phyloP scores from a whole-genome alignment of 495 filamentous ascomycete species.

The Evernia prunastri region DNA sequence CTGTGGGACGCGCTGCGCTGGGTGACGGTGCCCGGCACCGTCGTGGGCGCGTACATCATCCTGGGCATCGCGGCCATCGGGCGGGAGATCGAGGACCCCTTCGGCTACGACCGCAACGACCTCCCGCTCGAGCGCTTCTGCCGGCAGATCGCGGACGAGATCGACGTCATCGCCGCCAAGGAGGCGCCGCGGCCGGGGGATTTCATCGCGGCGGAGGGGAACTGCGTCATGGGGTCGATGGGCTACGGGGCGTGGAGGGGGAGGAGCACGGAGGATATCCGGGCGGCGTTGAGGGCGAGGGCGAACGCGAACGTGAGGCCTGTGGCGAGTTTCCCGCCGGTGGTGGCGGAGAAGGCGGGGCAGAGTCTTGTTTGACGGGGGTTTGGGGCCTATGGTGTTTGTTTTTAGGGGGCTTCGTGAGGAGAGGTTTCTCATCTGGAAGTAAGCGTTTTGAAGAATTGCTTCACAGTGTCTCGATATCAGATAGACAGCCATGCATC shows the following conservation, averaged over 20 bases:
- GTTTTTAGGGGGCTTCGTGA: no score
- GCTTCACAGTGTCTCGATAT: no score
- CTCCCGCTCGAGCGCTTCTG: constrained; percentile 74
- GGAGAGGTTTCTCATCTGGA: no score
- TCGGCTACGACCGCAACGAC: constrained; percentile 83
- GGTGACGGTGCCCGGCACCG: constrained; percentile 79
- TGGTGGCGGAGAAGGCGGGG: not conserved
- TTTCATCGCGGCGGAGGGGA: constrained; percentile 52
- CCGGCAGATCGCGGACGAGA: constrained; percentile 59
- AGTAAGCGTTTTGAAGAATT: no score
- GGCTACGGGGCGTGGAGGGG: constrained; percentile 58
- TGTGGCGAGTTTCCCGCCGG: not conserved
- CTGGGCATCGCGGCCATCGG: constrained; percentile 82
- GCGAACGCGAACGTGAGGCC: constrained; percentile 16
- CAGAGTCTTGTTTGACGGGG: no score
- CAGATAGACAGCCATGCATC: no score
- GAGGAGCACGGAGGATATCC: constrained; percentile 54
- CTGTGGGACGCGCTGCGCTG: constrained; percentile 55
- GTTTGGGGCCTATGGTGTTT: no score
- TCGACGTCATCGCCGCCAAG: constrained; percentile 63
- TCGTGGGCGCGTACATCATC: constrained; percentile 83
- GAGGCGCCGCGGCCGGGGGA: constrained; percentile 50
- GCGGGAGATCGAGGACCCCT: constrained; percentile 83
- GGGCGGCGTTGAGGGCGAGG: constrained; percentile 46
- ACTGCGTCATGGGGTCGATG: constrained; percentile 63